These are phyloP conservation scores for Lenzites betulinus DNA, from an alignment of 768 basidiomycete genomes.

Conservation along the genomic window DNA sequence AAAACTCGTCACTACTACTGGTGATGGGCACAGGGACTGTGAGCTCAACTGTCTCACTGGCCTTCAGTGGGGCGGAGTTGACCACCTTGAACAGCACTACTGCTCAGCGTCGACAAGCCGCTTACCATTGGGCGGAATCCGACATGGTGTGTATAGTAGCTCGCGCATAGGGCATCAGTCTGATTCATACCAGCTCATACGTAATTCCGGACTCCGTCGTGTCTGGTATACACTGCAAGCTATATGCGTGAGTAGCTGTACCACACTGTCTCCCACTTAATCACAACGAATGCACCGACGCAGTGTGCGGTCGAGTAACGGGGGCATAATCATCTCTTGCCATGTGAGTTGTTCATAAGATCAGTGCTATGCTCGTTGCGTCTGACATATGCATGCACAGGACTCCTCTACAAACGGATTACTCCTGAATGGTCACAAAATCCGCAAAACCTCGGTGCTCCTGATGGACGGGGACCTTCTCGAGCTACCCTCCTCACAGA, in stretches of 20 bases:
- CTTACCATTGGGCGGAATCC: constrained; percentile 73
- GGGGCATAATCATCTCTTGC: constrained; percentile 77
- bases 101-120: constrained; percentile 62
- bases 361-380: background rate
- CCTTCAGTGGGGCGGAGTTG: background rate
- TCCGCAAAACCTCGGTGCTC: constrained; percentile 67
- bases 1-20: constrained; percentile 61
- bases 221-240: constrained; percentile 73
- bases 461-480: constrained; percentile 77
- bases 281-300: background rate
- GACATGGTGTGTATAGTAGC: constrained; percentile 51
- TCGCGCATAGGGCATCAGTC: background rate
- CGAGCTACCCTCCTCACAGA: constrained; percentile 65
- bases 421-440: constrained; percentile 65
- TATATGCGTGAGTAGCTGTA: constrained; percentile 64
- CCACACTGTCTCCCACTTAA: background rate
- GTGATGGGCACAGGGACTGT: constrained; percentile 72
- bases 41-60: background rate
- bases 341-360: constrained; percentile 47
- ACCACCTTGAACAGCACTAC: constrained; percentile 47
- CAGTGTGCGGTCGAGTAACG: constrained; percentile 70
- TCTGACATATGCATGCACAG: constrained; percentile 36
- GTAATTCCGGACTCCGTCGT: constrained; percentile 62
- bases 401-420: constrained; percentile 80
- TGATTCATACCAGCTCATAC: constrained; percentile 46